Evolutionary conservation across 1,284 basidiomycete species (phyloP).

Genomic region (Ceratobasidium sp.): DNA sequence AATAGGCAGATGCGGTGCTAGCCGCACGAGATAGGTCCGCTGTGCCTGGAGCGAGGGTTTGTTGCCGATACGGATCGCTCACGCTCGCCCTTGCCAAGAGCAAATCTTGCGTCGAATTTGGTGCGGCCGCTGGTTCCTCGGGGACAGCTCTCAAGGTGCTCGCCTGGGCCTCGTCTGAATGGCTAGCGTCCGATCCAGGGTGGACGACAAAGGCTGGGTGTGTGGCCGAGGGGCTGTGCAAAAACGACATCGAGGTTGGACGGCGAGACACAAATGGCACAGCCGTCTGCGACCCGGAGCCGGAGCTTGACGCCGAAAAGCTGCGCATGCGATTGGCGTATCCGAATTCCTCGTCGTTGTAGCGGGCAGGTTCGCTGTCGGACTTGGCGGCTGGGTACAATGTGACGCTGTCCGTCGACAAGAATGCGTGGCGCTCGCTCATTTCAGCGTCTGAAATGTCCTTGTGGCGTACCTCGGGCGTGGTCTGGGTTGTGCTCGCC

Average conservation of each 20-base stretch:
- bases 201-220: constrained; percentile 35
- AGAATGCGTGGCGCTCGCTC: constrained; percentile 29
- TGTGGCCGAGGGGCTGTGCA: constrained; percentile 33
- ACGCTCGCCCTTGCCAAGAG: constrained; percentile 13
- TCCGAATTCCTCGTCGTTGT: constrained; percentile 8
- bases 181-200: constrained; percentile 19
- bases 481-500: neutral
- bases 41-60: neutral
- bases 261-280: constrained; percentile 24
- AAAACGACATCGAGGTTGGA: constrained; percentile 28
- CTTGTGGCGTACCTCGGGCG: neutral
- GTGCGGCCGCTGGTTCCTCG: neutral
- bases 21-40: constrained; percentile 16
- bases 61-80: constrained; percentile 31
- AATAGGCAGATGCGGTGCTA: constrained; percentile 39
- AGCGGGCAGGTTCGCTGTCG: neutral
- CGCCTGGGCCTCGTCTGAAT: neutral
- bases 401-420: constrained; percentile 26
- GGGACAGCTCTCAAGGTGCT: constrained; percentile 4
- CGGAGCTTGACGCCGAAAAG: constrained; percentile 16
- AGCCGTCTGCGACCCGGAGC: neutral
- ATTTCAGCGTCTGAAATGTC: constrained; percentile 11
- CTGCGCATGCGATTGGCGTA: constrained; percentile 11
- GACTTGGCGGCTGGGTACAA: constrained; percentile 2
- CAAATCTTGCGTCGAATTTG: neutral